Evolutionary conservation across 257 asterid species (phyloP), one percentile per base, ranked within the genome.

Genomic region (Nicotiana benthamiana): DNA sequence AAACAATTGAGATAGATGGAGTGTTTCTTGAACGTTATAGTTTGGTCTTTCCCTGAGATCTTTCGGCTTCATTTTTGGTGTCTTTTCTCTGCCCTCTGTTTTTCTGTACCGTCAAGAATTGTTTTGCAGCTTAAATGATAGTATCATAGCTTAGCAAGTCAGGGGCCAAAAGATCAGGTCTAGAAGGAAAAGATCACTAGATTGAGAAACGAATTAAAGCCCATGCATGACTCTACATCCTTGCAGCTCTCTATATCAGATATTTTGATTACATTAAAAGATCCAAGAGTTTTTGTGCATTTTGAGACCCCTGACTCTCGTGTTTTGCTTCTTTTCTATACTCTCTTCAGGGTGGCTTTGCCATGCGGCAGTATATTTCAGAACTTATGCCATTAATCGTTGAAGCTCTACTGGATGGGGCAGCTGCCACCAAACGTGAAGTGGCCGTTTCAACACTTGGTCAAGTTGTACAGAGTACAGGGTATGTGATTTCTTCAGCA

Each of bases 401-500:
- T 46, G 99, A 96, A 56, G 97, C 99, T 81, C 86, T 96, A 84
- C 86, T 94, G 87, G 99, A 96, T 84, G 95, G 97, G 52, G 97
- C 98, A 82, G 97, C 97, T 77, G 98, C 94, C 83, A 84, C 87
- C 82, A 96, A 94, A 88, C 99, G 99, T 64, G 98, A 96, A 90
- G 98, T 96, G 82, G 98, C 99, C 32, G 97, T 96, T 79, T 90
- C 97, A 74, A 96, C 99, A 74, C 97, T 96, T 36, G 99, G 99
- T 87, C 99, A 94, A 88, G 98, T 96, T 85, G 97, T 96, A 70
- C 99, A 96, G 85, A 94, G 98, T 90, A 96, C 99, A 4, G 99
- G 99, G 99, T 94, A 90, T 79, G 93, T n/a, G 52, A 66, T 68
- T 24, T 68, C 76, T 83, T 80, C 34, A 79, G 80, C 76, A 17